These are phyloP conservation scores for Chytriomyces sp. DNA, from an alignment of 192 early-diverging fungal species.

Conservation along the genomic window DNA sequence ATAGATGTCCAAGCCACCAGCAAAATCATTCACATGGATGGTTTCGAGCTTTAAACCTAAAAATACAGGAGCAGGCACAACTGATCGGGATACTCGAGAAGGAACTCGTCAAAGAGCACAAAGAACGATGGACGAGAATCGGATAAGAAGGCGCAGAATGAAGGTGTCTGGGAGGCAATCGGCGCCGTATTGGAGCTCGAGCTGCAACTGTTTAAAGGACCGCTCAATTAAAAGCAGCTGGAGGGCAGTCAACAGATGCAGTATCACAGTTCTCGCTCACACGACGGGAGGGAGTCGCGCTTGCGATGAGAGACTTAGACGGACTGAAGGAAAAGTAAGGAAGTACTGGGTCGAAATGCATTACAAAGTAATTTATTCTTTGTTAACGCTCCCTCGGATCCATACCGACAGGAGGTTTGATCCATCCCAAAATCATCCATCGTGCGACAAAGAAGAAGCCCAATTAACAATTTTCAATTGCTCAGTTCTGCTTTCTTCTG, in stretches of 20 bases:
- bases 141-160: background rate
- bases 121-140: background rate
- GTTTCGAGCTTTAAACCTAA: constrained; percentile 7
- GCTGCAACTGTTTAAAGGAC: constrained; percentile 8
- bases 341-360: too few relatives aligned
- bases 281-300: background rate
- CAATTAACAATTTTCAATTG: too few relatives aligned
- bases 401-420: background rate
- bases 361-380: background rate
- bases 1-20: too few relatives aligned
- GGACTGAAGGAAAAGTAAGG: background rate
- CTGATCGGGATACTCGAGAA: constrained; percentile 9
- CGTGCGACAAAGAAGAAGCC: background rate
- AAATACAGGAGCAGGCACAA: constrained; percentile 8
- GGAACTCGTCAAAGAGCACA: background rate
- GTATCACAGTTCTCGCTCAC: background rate
- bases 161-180: background rate
- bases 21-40: constrained; percentile 21
- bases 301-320: background rate
- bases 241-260: background rate
- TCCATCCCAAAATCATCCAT: background rate
- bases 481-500: constrained; percentile 79
- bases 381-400: too few relatives aligned
- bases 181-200: too few relatives aligned
- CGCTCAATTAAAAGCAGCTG: constrained; percentile 6